Conservation (phyloP, 768 basidiomycete species). For the Suillus lakei region DNA sequence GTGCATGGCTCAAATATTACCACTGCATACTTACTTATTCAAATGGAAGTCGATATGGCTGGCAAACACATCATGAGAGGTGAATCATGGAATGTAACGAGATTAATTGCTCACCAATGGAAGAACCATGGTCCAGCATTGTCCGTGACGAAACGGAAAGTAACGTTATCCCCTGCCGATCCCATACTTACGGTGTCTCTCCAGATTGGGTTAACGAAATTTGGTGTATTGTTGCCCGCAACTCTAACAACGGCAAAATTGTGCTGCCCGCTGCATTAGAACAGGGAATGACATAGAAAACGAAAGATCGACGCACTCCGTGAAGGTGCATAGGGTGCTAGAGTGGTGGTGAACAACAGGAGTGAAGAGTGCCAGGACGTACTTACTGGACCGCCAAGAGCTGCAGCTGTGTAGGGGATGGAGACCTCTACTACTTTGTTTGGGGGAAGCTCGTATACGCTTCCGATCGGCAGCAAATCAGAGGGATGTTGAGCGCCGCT, state of each 20-base stretch:
- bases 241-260: conserved; percentile 43
- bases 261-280: conserved; percentile 29
- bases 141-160: conserved; percentile 64
- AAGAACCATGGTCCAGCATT: conserved; percentile 69
- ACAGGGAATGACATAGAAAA: not conserved
- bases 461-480: conserved; percentile 54
- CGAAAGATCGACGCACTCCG: conserved; percentile 33
- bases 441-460: conserved; percentile 49
- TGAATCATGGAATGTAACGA: not conserved
- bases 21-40: conserved; percentile 20
- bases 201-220: conserved; percentile 41
- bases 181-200: conserved; percentile 42
- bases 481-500: conserved; percentile 54
- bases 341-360: not conserved
- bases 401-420: conserved; percentile 44
- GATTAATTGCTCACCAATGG: conserved; percentile 38
- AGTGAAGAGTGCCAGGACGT: not conserved
- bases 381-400: conserved; percentile 37
- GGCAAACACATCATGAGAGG: conserved; percentile 9
- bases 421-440: conserved; percentile 53
- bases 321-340: conserved; percentile 48
- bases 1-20: not conserved
- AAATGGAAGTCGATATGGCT: conserved; percentile 40
- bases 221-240: conserved; percentile 34
- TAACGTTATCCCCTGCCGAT: conserved; percentile 44